phyloP scores from a whole-genome alignment of 2,329 filamentous ascomycete species.

The Hirsutella thompsonii region DNA sequence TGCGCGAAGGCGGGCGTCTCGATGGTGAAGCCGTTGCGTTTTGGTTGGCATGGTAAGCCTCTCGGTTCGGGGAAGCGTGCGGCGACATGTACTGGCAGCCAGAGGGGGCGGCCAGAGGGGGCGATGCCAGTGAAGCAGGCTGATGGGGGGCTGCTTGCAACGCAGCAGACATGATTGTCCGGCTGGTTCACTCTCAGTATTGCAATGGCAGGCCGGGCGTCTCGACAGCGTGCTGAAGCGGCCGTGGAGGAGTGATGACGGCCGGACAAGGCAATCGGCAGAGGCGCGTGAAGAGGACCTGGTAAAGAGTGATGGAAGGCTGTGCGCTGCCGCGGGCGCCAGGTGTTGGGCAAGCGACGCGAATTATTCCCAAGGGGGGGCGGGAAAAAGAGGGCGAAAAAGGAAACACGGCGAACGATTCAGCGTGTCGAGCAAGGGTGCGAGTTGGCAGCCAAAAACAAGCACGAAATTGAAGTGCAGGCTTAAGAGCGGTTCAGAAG shows the following conservation, averaged over 20 bases:
- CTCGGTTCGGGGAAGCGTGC: slow-evolving; percentile 38
- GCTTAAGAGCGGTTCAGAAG: slow-evolving; percentile 20
- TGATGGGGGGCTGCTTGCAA: slow-evolving; percentile 48
- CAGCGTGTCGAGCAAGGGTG: neutral
- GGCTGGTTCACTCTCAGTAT: neutral
- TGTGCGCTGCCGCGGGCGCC: neutral
- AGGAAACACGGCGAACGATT: neutral
- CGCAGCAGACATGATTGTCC: slow-evolving; percentile 34
- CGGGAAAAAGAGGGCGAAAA: neutral
- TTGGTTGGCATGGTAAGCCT: slow-evolving; percentile 43
- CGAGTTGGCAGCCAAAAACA: neutral
- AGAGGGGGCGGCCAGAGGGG: slow-evolving; percentile 34
- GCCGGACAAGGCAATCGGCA: neutral
- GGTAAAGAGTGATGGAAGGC: neutral
- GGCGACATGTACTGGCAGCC: slow-evolving; percentile 38
- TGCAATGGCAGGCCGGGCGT: neutral
- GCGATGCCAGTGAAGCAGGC: slow-evolving; percentile 34
- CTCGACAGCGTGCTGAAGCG: neutral
- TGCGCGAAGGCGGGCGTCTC: slow-evolving; percentile 37
- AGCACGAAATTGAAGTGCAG: slow-evolving; percentile 2
- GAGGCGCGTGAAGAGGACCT: neutral
- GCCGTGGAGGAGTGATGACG: neutral
- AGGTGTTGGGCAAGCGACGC: neutral
- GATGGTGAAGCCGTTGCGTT: slow-evolving; percentile 35
- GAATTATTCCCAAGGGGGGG: neutral